A percentile compares a stretch with the other conserved stretches of the same genome.
Evolutionary conservation across 192 early-diverging fungal species (phyloP).

Genomic region (Coemansia sp.): DNA sequence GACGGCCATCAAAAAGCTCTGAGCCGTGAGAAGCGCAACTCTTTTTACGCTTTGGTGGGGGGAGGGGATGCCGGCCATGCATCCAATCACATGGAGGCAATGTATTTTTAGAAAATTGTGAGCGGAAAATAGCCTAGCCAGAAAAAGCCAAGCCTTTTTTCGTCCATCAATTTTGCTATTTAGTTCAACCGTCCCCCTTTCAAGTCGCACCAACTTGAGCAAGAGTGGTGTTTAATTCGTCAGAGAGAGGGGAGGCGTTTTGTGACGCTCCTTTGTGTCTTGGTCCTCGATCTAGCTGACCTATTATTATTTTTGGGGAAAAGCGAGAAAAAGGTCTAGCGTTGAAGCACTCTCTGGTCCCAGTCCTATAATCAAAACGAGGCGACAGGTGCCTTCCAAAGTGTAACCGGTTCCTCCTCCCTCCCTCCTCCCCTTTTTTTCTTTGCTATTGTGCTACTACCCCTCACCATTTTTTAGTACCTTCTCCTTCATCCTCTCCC

Average conservation of each 20-base stretch:
- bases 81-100: constrained; percentile 19
- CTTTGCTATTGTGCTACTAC: neutral
- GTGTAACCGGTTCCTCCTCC: neutral
- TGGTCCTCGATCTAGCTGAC: neutral
- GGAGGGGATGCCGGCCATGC: neutral
- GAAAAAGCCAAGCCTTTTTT: constrained; percentile 9
- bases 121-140: neutral
- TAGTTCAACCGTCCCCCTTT: neutral
- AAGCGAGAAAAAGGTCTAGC: neutral
- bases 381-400: neutral
- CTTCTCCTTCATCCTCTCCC: neutral
- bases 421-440: neutral
- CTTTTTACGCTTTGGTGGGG: neutral
- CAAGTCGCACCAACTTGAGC: neutral
- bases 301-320: constrained; percentile 7
- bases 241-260: neutral
- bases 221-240: neutral
- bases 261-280: neutral
- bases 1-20: neutral
- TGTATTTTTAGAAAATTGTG: constrained; percentile 22
- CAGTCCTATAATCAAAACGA: constrained; percentile 5
- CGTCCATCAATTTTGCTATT: neutral
- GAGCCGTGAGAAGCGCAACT: neutral
- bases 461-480: neutral
- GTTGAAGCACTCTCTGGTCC: neutral